These are phyloP conservation scores for Hyaloperonospora arabidopsidis DNA, from an alignment of 352 stramenopile species.

Conservation along the genomic window DNA sequence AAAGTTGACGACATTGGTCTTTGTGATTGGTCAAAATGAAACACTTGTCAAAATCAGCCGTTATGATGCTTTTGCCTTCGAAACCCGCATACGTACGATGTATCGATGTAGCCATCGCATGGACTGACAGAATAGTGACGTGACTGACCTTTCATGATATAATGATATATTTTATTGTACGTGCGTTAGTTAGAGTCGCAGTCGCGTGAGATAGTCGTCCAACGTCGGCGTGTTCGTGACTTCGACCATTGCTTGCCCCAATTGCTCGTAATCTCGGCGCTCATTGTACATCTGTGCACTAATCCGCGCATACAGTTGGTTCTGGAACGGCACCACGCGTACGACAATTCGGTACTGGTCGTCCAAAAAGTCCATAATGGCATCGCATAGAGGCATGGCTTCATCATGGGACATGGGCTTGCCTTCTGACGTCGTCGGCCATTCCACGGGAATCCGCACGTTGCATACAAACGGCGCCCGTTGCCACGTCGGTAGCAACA, in stretches of 20 bases:
- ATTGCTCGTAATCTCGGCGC: slow-evolving; percentile 64
- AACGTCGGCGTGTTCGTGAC: slow-evolving; percentile 61
- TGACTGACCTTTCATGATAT: background rate
- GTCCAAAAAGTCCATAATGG: slow-evolving; percentile 73
- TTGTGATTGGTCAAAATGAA: too few species aligned
- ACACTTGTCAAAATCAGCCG: too few species aligned
- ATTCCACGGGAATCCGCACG: slow-evolving; percentile 64
- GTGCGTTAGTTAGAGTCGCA: slow-evolving; percentile 46
- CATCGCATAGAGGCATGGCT: slow-evolving; percentile 53
- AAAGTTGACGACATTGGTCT: too few species aligned
- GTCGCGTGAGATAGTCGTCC: slow-evolving; percentile 51
- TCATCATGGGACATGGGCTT: slow-evolving; percentile 52
- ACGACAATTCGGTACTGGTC: slow-evolving; percentile 69
- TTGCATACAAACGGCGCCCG: slow-evolving; percentile 76
- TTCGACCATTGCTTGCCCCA: slow-evolving; percentile 64
- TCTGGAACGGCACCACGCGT: slow-evolving; percentile 60
- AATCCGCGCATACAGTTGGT: slow-evolving; percentile 67
- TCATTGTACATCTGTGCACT: slow-evolving; percentile 85
- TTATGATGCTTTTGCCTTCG: too few species aligned
- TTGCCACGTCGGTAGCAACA: slow-evolving; percentile 67
- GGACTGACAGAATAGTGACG: too few species aligned
- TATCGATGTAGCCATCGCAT: too few species aligned
- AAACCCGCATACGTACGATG: too few species aligned
- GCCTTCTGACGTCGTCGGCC: slow-evolving; percentile 40
- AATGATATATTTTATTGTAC: slow-evolving; percentile 20